Conservation (phyloP, 805 yeast species). For the Maudiozyma barnettii region DNA sequence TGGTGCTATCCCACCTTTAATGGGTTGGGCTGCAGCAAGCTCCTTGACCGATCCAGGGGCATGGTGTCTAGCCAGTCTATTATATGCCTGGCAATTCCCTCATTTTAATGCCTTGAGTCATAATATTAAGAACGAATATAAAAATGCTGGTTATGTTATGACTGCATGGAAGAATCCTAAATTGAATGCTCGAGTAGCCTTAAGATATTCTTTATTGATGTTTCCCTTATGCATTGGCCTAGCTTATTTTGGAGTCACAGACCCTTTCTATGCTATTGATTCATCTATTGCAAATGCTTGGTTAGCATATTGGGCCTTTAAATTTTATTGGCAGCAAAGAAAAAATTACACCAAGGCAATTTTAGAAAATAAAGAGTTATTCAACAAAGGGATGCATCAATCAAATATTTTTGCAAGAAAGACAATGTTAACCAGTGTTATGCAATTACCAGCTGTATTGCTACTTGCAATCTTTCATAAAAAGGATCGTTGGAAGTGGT, state of each 20-base stretch:
- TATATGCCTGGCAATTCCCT: constrained; percentile 98
- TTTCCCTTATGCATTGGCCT: constrained; percentile 86
- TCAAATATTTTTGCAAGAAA: constrained; percentile 71
- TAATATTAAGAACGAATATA: constrained; percentile 78
- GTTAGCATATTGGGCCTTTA: constrained; percentile 69
- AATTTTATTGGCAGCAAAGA: constrained; percentile 80
- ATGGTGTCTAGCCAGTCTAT: constrained; percentile 82
- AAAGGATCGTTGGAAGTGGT: constrained; percentile 87
- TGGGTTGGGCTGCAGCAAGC: constrained; percentile 98
- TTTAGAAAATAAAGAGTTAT: constrained; percentile 24
- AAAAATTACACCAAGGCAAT: constrained; percentile 39
- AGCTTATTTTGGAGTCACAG: constrained; percentile 71
- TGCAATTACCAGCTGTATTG: constrained; percentile 85
- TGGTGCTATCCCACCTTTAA: constrained; percentile 95
- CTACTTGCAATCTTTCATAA: constrained; percentile 91
- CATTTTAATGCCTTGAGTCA: constrained; percentile 91
- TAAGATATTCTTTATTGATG: constrained; percentile 85
- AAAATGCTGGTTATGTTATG: constrained; percentile 95
- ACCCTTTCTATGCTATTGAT: constrained; percentile 70
- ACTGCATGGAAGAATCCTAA: constrained; percentile 87
- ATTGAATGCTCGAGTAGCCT: constrained; percentile 85
- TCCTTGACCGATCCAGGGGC: constrained; percentile 80
- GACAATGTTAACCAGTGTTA: constrained; percentile 87
- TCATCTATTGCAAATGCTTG: constrained; percentile 77
- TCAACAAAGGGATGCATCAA: constrained; percentile 45